A percentile compares a stretch with the other conserved stretches of the same genome.
Conservation (phyloP, 176 grass and related monocot genomes). For the Bolboschoenus planiculmis region DNA sequence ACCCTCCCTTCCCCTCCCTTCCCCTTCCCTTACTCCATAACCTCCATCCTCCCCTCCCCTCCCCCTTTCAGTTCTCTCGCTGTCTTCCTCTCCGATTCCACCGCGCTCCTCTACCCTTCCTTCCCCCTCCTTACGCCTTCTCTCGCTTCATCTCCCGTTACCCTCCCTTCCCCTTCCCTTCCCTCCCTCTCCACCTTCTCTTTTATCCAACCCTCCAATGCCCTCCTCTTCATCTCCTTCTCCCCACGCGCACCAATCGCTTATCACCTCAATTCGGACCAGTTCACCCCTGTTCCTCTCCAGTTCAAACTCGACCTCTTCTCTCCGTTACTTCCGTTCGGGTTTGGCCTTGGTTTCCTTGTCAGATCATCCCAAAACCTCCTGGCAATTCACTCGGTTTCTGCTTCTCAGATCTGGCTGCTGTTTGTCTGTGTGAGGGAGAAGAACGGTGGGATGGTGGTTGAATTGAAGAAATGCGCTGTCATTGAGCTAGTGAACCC, state of each 20-base stretch:
- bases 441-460: constrained; percentile 26
- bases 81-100: constrained; percentile 37
- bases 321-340: constrained; percentile 40
- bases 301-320: constrained; percentile 22
- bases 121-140: constrained; percentile 38
- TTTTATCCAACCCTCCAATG: background rate
- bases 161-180: constrained; percentile 43
- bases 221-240: background rate
- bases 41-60: constrained; percentile 48
- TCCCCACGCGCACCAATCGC: background rate
- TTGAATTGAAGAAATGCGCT: constrained; percentile 76
- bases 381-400: constrained; percentile 56
- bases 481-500: constrained; percentile 71
- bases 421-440: constrained; percentile 33
- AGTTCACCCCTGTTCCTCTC: background rate
- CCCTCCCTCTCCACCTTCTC: constrained; percentile 28
- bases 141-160: constrained; percentile 27
- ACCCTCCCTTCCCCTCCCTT: constrained; percentile 39
- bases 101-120: constrained; percentile 31
- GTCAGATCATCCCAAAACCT: constrained; percentile 54
- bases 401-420: constrained; percentile 82
- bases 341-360: constrained; percentile 37
- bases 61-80: constrained; percentile 43
- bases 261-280: background rate
- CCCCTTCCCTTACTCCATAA: constrained; percentile 41